A percentile compares a stretch with the other conserved stretches of the same genome.
phyloP scores from a whole-genome alignment of 805 yeast genomes.

The Maudiozyma bulderi region DNA sequence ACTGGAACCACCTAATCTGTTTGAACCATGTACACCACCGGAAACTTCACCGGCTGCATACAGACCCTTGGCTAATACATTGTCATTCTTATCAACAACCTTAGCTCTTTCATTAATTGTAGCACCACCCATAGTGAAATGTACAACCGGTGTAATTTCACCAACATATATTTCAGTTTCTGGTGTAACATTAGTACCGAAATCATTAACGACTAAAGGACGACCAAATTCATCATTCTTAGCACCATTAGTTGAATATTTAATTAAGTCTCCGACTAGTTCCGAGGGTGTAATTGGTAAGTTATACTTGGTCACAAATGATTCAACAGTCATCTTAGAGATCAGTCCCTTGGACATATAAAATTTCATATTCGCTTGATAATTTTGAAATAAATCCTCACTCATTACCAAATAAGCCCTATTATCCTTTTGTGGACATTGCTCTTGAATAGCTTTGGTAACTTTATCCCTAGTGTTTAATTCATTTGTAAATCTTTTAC shows the following conservation, averaged over 20 bases:
- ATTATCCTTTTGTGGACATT: slow-evolving; percentile 23
- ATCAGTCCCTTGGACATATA: slow-evolving; percentile 35
- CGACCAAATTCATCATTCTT: slow-evolving; percentile 32
- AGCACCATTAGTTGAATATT: slow-evolving; percentile 15
- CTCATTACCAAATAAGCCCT: slow-evolving; percentile 33
- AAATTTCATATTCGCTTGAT: slow-evolving; percentile 43
- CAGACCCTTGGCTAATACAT: slow-evolving; percentile 34
- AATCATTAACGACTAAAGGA: slow-evolving; percentile 25
- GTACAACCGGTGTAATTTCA: slow-evolving; percentile 51
- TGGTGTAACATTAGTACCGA: slow-evolving; percentile 15
- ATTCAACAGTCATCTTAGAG: slow-evolving; percentile 23
- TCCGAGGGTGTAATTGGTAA: slow-evolving; percentile 15
- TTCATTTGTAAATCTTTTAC: slow-evolving; percentile 46
- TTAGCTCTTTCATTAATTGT: slow-evolving; percentile 41
- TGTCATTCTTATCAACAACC: slow-evolving; percentile 29
- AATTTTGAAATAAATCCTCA: slow-evolving; percentile 36
- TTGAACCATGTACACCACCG: slow-evolving; percentile 61
- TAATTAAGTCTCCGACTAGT: slow-evolving; percentile 16
- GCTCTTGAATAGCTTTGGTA: slow-evolving; percentile 33
- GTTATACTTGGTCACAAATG: slow-evolving; percentile 20
- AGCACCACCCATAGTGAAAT: slow-evolving; percentile 62
- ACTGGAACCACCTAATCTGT: slow-evolving; percentile 52
- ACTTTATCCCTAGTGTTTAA: slow-evolving; percentile 45
- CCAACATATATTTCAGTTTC: slow-evolving; percentile 36
- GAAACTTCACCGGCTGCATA: slow-evolving; percentile 61